Base-by-base conservation (phyloP, 2,329 filamentous ascomycete genomes). In the Neophaeococcomyces mojaviensis region DNA sequence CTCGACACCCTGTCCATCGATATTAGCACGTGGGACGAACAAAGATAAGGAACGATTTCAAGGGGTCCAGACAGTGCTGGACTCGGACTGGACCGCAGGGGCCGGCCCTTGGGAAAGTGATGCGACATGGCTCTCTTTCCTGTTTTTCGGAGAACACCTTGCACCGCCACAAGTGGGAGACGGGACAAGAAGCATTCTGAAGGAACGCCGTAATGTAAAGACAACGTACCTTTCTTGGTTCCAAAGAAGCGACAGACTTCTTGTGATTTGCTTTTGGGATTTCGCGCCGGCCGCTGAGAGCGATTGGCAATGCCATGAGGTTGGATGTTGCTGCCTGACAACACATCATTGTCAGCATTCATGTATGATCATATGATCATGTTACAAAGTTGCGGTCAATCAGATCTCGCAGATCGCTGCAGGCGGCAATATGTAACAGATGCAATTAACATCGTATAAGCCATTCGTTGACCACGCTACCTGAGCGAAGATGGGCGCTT, bases 1-100 rank as follows among this genome's bases (percentile, higher is more conserved):
- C 67, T 56, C 73, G 66, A 61, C 76, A 78, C 49, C 76, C 71
- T 44, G 33, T 20, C 33, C 34, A 46, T 16, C 19, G 20, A 37
- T 38, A 46, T 40, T n/a, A 47, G 22, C 36, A 24, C 33, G 18
- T 26, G 13, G 39, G 49, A 49, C 32, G 15, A 15, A 20, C 19
- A 35, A 39, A 20, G 19, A 22, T 15, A 37, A 24, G 43, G 40
- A 52, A 50, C 47, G 28, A 48, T 31, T 47, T 47, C 47, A 52
- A 36, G 20, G n/a, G 22, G 8, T 26, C 15, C n/a, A 37, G 15
- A 12, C 20, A 37, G 16, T 16, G 35, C 3, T 8, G 18, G 18
- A 19, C 10, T n/a, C 9, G 18, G 16, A 26, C 19, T n/a, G 9
- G 26, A 39, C 18, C 20, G 18, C 16, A 15, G 9, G 39, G 39